These are phyloP conservation scores for Ophiocordyceps camponoti-rufipedis DNA, from an alignment of 2,329 filamentous ascomycete species.

Conservation along the genomic window DNA sequence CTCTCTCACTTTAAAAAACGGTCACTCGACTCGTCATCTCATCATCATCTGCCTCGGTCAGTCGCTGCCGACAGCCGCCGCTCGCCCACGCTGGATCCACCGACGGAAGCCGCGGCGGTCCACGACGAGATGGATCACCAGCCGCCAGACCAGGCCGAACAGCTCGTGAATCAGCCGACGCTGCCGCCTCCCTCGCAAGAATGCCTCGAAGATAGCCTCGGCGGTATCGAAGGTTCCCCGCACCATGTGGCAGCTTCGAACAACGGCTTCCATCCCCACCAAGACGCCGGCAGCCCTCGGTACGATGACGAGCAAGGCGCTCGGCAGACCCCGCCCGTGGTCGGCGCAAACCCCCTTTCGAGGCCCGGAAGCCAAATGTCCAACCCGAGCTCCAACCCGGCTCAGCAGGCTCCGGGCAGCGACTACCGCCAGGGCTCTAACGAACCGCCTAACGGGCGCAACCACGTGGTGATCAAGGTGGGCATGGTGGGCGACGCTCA, in stretches of 20 bases:
- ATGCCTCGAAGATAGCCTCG: constrained; percentile 29
- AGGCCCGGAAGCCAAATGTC: constrained; percentile 38
- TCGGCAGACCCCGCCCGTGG: constrained; percentile 28
- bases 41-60: too few relatives aligned
- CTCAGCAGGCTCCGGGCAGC: constrained; percentile 22
- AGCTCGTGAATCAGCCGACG: not conserved
- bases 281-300: constrained; percentile 21
- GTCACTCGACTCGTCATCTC: too few relatives aligned
- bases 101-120: constrained; percentile 14
- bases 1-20: constrained; percentile 1
- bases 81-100: constrained; percentile 31
- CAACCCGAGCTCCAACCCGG: constrained; percentile 23
- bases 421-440: constrained; percentile 15
- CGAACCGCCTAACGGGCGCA: constrained; percentile 30
- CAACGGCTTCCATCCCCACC: constrained; percentile 22
- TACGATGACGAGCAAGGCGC: constrained; percentile 24
- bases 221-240: constrained; percentile 28
- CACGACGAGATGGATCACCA: constrained; percentile 8
- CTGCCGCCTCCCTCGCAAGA: constrained; percentile 11
- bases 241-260: constrained; percentile 13
- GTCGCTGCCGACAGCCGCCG: not conserved
- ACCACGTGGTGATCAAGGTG: constrained; percentile 92
- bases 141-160: not conserved
- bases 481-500: constrained; percentile 99
- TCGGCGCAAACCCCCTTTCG: constrained; percentile 26